A percentile compares a stretch with the other conserved stretches of the same genome.
Conservation (phyloP, 345 rosid species). For the Eucalyptus polyanthemos region DNA sequence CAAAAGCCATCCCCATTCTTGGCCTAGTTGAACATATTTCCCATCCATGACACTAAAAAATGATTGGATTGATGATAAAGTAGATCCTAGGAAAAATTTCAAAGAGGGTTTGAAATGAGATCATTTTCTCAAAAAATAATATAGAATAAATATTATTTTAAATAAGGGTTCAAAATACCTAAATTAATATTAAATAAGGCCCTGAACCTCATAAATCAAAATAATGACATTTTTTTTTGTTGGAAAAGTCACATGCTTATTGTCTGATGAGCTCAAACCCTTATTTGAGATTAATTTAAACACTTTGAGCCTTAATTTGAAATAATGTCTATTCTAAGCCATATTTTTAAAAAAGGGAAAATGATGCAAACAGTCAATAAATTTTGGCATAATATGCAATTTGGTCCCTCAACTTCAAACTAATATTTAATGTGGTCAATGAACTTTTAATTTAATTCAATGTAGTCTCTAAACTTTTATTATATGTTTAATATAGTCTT, state of each 20-base stretch:
- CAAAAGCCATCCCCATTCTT: background rate
- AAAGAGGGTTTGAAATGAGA: background rate
- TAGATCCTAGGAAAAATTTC: background rate
- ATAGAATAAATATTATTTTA: no score
- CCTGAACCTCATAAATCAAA: rapidly evolving
- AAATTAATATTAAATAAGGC: background rate
- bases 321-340: no score
- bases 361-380: rapidly evolving
- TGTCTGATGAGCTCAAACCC: rapidly evolving
- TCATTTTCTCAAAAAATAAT: no score
- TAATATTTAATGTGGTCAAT: no score
- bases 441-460: no score
- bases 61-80: background rate
- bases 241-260: background rate
- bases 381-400: no score
- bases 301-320: background rate
- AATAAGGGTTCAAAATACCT: background rate
- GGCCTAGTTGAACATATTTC: background rate
- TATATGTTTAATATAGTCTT: no score
- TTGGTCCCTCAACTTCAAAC: rapidly evolving
- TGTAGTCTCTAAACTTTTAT: rapidly evolving
- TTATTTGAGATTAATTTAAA: background rate
- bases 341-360: no score
- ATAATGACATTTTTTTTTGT: no score
- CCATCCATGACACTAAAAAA: background rate